phyloP scores from a whole-genome alignment of 2,329 filamentous ascomycete species.

The Epichloe glyceriae region DNA sequence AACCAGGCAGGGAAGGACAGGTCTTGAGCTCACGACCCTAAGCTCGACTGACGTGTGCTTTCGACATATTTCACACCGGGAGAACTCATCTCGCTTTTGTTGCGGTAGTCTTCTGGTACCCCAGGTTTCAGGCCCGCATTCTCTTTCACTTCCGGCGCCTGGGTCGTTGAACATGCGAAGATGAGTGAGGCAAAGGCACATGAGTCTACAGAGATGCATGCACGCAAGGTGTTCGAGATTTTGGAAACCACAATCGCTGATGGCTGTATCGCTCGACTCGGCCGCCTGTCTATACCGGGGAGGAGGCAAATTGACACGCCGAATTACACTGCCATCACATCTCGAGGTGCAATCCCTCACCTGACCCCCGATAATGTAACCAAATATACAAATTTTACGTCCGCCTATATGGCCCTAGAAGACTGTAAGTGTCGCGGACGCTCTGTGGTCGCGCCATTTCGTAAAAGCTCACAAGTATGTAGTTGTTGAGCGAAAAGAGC shows the following conservation, averaged over 20 bases:
- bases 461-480: not conserved
- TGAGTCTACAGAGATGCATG: constrained; percentile 12
- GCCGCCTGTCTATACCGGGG: constrained; percentile 47
- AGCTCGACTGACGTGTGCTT: not conserved
- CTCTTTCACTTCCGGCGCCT: not conserved
- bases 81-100: not conserved
- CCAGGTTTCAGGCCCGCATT: no score
- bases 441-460: no score
- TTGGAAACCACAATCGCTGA: constrained; percentile 27
- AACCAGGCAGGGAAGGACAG: no score
- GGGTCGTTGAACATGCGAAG: constrained; percentile 1
- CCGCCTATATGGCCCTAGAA: constrained; percentile 73
- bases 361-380: constrained; percentile 71
- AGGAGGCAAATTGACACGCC: constrained; percentile 66
- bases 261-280: constrained; percentile 47
- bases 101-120: no score
- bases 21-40: no score
- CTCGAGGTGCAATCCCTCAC: constrained; percentile 76
- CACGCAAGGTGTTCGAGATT: constrained; percentile 30
- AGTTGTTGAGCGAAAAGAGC: constrained; percentile 43
- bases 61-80: not conserved
- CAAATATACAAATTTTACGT: constrained; percentile 50
- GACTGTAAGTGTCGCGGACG: constrained; percentile 55
- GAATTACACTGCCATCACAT: constrained; percentile 66
- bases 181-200: constrained; percentile 15